A percentile compares a stretch with the other conserved stretches of the same genome.
Evolutionary conservation across 2,329 filamentous ascomycete species (phyloP).

Genomic region (Aspergillus novoparasiticus): DNA sequence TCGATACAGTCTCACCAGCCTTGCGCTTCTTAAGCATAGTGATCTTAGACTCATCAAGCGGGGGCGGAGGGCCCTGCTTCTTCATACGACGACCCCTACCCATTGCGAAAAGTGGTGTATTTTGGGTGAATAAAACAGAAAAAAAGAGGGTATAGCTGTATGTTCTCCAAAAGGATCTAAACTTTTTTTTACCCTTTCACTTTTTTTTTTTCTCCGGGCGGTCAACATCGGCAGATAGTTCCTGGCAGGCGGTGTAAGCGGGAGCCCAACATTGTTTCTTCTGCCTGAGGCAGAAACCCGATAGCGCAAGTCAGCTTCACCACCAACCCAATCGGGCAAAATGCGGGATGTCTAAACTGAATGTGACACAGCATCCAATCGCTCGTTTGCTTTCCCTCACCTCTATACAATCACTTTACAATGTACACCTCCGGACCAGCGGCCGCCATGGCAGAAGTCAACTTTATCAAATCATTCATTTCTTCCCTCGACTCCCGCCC

Average conservation of each 20-base stretch:
- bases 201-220: conserved; percentile 33
- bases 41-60: conserved; percentile 72
- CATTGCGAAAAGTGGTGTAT: conserved; percentile 59
- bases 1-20: conserved; percentile 64
- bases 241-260: conserved; percentile 16
- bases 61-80: conserved; percentile 86
- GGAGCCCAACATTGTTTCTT: conserved; percentile 12
- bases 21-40: conserved; percentile 76
- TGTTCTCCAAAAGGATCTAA: conserved; percentile 22
- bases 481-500: conserved; percentile 76
- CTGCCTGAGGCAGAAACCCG: conserved; percentile 16
- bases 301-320: conserved; percentile 12
- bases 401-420: neutral
- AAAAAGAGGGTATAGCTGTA: neutral
- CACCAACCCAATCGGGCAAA: conserved; percentile 25
- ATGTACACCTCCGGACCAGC: neutral
- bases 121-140: conserved; percentile 8
- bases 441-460: conserved; percentile 71
- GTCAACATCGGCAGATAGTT: conserved; percentile 28
- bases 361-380: neutral
- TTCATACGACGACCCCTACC: conserved; percentile 90
- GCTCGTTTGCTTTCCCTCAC: neutral
- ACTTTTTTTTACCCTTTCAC: conserved; percentile 30
- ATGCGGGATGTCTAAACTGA: conserved; percentile 9
- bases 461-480: conserved; percentile 84